Percentiles rank a stretch among this genome's conserved stretches.
Evolutionary conservation across 805 yeast species (phyloP).

Genomic region (Monosporozyma aerobia): DNA sequence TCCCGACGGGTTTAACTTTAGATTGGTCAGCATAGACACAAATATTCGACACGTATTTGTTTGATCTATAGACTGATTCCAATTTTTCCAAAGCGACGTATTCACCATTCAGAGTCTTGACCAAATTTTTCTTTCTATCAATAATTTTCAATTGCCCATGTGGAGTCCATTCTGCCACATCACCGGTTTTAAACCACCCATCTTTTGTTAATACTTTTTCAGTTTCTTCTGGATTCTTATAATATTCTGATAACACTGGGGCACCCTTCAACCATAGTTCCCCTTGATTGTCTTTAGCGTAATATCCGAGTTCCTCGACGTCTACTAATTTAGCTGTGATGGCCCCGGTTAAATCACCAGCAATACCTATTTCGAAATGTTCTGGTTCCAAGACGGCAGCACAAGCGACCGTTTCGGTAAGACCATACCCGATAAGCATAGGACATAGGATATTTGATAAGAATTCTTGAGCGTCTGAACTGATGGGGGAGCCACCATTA

Average conservation of each 20-base stretch:
- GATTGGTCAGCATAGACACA: constrained; percentile 89
- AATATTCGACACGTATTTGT: constrained; percentile 63
- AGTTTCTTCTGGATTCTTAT: constrained; percentile 76
- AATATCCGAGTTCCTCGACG: constrained; percentile 84
- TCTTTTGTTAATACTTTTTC: constrained; percentile 63
- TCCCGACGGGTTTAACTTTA: constrained; percentile 87
- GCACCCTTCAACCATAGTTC: constrained; percentile 77
- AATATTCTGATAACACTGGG: constrained; percentile 68
- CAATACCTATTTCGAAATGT: constrained; percentile 61
- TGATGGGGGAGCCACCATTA: constrained; percentile 91
- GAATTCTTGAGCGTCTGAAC: constrained; percentile 77
- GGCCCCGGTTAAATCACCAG: constrained; percentile 76
- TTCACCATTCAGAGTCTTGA: constrained; percentile 94
- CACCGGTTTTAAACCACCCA: constrained; percentile 96
- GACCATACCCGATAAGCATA: constrained; percentile 89
- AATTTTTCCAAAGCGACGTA: constrained; percentile 93
- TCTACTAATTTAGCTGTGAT: constrained; percentile 84
- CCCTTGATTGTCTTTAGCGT: constrained; percentile 86
- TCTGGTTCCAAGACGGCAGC: constrained; percentile 59
- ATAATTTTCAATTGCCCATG: constrained; percentile 74
- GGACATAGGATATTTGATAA: constrained; percentile 71
- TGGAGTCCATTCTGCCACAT: constrained; percentile 85
- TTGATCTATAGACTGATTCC: constrained; percentile 85
- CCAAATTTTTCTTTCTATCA: constrained; percentile 92
- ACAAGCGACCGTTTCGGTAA: constrained; percentile 93